A percentile compares a stretch with the other conserved stretches of the same genome.
Evolutionary conservation across 768 basidiomycete genomes (phyloP).

Genomic region (Tylopilus subfusipes): DNA sequence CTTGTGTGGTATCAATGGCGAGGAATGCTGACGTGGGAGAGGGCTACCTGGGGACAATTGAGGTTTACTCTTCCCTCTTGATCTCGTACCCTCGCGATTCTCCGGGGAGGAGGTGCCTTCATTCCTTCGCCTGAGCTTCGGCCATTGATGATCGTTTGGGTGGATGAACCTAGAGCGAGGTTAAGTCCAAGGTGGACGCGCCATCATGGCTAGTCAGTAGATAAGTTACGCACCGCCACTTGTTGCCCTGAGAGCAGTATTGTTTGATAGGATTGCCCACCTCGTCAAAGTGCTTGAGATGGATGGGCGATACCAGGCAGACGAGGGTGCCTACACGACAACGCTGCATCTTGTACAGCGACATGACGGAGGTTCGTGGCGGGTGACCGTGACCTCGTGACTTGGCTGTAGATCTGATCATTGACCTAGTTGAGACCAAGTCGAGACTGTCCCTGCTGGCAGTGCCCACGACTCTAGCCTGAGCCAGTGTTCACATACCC

Average conservation of each 20-base stretch:
- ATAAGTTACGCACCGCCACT: constrained; percentile 43
- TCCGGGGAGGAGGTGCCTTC: constrained; percentile 19
- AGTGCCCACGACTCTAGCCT: no score
- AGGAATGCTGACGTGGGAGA: constrained; percentile 23
- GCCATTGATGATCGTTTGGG: constrained; percentile 46
- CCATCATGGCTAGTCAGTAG: constrained; percentile 5
- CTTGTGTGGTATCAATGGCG: constrained; percentile 42
- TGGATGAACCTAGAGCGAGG: constrained; percentile 43
- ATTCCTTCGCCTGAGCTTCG: constrained; percentile 19
- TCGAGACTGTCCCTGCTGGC: no score
- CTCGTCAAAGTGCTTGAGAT: constrained; percentile 46
- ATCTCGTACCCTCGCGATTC: constrained; percentile 18
- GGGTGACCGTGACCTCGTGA: constrained; percentile 23
- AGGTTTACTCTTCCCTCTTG: constrained; percentile 22
- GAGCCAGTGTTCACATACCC: not conserved
- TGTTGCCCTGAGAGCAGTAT: constrained; percentile 44
- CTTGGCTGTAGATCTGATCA: not conserved
- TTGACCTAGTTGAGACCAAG: no score
- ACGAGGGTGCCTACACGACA: constrained; percentile 41
- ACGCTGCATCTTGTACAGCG: constrained; percentile 42
- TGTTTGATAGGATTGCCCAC: constrained; percentile 41
- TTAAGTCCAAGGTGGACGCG: constrained; percentile 4
- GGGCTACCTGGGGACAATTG: constrained; percentile 21
- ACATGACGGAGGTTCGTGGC: constrained; percentile 22
- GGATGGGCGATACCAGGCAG: constrained; percentile 2